Evolutionary conservation across 306 rosid species (phyloP).

Genomic region (Rubus parviflorus): DNA sequence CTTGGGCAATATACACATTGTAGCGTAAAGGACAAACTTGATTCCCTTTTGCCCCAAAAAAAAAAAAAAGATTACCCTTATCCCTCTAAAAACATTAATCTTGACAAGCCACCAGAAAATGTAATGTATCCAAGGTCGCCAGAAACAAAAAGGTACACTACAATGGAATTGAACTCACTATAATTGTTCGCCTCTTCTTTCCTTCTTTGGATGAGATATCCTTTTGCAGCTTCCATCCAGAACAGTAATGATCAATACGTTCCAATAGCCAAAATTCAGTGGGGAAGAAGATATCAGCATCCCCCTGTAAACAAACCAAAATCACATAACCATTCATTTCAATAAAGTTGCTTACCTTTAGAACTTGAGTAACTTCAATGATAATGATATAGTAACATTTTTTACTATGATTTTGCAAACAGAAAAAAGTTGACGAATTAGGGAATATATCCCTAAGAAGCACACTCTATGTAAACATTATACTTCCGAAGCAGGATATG

Average conservation of each 20-base stretch:
- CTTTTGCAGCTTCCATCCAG: slow-evolving; percentile 66
- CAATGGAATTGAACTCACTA: slow-evolving; percentile 44
- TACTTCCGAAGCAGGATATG: neutral
- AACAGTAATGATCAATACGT: slow-evolving; percentile 82
- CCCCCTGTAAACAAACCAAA: slow-evolving; percentile 63
- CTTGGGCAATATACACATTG: neutral
- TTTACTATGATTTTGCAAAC: neutral
- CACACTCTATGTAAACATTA: neutral
- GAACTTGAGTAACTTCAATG: neutral
- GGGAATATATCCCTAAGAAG: neutral
- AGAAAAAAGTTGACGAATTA: neutral
- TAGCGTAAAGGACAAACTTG: neutral
- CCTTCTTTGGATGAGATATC: slow-evolving; percentile 61
- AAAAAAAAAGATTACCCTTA: neutral
- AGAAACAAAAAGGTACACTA: neutral
- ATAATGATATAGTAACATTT: neutral
- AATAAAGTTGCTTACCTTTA: neutral
- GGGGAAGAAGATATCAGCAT: slow-evolving; percentile 92
- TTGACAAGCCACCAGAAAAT: neutral
- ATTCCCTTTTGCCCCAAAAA: too few species aligned
- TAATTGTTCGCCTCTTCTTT: slow-evolving; percentile 84
- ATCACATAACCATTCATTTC: neutral
- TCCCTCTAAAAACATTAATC: neutral
- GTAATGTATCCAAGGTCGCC: neutral
- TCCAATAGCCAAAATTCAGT: slow-evolving; percentile 91